Percentiles rank a stretch among this genome's conserved stretches.
phyloP scores from a whole-genome alignment of 305 asterid species.

The Solanum hybrid region DNA sequence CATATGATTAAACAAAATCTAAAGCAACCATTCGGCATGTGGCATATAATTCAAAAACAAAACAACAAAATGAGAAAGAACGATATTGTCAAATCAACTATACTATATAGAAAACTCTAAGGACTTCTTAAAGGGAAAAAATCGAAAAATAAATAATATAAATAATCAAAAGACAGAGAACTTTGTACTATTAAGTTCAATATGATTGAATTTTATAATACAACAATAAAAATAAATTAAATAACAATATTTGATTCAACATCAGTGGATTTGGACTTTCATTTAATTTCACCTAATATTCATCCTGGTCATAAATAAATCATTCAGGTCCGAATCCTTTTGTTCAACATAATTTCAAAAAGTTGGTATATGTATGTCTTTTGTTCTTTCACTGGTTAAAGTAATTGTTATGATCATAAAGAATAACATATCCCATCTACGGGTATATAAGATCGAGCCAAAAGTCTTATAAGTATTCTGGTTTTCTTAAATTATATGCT shows the following conservation, averaged over 20 bases:
- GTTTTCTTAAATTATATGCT: neutral
- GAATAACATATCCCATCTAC: neutral
- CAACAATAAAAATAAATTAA: too few relatives aligned
- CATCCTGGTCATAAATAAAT: neutral
- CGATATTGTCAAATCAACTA: conserved; percentile 15
- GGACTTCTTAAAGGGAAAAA: neutral
- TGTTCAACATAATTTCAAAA: too few relatives aligned
- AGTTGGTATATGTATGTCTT: neutral
- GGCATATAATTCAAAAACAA: neutral
- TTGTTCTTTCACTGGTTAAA: neutral
- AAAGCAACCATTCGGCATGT: neutral
- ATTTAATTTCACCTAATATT: neutral
- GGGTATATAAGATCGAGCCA: neutral
- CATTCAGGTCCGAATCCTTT: neutral
- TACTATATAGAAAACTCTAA: conserved; percentile 15
- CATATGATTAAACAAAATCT: neutral
- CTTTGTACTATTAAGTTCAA: too few relatives aligned
- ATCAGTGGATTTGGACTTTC: neutral
- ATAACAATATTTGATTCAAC: neutral
- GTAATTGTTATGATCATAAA: neutral
- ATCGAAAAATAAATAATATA: neutral
- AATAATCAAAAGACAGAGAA: too few relatives aligned
- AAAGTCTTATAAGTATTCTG: neutral
- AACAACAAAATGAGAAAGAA: neutral
- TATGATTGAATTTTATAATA: too few relatives aligned